Evolutionary conservation across 2,329 filamentous ascomycete species (phyloP), one percentile per base, ranked within the genome.

Genomic region (Aspergillus thermomutatus): DNA sequence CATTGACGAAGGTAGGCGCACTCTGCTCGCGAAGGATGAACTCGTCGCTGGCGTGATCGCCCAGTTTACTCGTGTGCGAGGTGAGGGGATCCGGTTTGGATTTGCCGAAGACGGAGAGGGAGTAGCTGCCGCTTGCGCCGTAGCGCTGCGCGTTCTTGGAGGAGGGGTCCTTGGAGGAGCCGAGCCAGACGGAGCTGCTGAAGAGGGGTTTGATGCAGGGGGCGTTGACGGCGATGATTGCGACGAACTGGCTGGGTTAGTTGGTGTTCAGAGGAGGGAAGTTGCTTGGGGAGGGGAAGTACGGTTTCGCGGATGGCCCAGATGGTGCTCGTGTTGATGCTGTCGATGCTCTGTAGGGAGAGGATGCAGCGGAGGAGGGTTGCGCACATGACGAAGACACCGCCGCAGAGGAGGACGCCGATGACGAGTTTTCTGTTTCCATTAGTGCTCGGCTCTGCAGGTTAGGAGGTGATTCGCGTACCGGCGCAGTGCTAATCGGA

Each of bases 251-350:
- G n/a, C n/a, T 51, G 34, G 28, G 4, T 41, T 37, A 43, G 27
- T 37, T 19, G 17, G 9, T 4, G 3, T n/a, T 47, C 4, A 11
- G 21, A 1, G 3, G 11, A 21, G 11, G 6, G 17, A 7, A 7
- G 3, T 6, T 23, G 21, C 0, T 34, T 40, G 14, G 48, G 41
- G 19, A 7, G 17, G n/a, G 17, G 9, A 6, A 64, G 45, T 64
- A 75, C 72, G 2, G 74, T 77, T 62, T 79, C 77, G 47, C 77
- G 70, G 17, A 77, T 76, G 11, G 73, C 75, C 77, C 76, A 79
- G 21, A 77, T 75, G 0, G 74, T 76, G 25, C 71, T 72, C 47
- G 60, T 61, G 55, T 77, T 75, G 63, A 77, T 74, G 17, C 67
- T 69, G 19, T 73, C 49, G 40, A 76, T 72, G 26, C 71, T 65